A percentile compares a stretch with the other conserved stretches of the same genome.
Evolutionary conservation across 2,329 filamentous ascomycete species (phyloP).

Genomic region (Fusarium sororula): DNA sequence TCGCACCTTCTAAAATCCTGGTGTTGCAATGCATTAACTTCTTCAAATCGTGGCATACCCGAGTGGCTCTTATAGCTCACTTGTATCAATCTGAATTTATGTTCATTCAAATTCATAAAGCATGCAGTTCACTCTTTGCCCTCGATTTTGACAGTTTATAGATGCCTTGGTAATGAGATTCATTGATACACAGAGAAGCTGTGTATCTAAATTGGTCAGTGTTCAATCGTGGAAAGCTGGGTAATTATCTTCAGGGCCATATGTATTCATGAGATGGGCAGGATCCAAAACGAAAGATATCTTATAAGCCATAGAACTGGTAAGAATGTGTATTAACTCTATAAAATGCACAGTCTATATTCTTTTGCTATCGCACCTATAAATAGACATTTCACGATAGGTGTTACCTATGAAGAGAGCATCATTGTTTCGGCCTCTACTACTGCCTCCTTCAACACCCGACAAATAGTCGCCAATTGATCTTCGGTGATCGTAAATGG

Average conservation of each 20-base stretch:
- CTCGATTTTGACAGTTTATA: too few relatives aligned
- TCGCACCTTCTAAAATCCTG: too few relatives aligned
- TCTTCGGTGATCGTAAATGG: slow-evolving; percentile 68
- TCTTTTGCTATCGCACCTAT: too few relatives aligned
- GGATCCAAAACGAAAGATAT: too few relatives aligned
- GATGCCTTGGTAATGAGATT: fast-evolving
- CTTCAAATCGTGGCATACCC: too few relatives aligned
- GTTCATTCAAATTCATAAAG: fast-evolving
- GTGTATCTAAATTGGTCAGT: too few relatives aligned
- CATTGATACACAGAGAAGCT: background rate
- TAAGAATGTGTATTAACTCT: too few relatives aligned
- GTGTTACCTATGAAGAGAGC: fast-evolving
- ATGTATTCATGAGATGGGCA: background rate
- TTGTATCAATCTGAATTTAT: too few relatives aligned
- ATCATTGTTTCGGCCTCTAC: slow-evolving; percentile 10
- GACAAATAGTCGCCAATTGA: slow-evolving; percentile 32
- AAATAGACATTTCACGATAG: fast-evolving
- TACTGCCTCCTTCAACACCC: slow-evolving; percentile 14
- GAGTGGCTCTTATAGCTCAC: too few relatives aligned
- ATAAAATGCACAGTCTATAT: too few relatives aligned
- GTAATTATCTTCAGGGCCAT: background rate
- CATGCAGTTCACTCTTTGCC: fast-evolving
- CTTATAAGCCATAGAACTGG: too few relatives aligned
- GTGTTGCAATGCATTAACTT: too few relatives aligned
- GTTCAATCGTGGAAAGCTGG: background rate